Percentiles rank a stretch among this genome's conserved stretches.
Evolutionary conservation across 768 basidiomycete genomes (phyloP).

Genomic region (Megacollybia marginata): DNA sequence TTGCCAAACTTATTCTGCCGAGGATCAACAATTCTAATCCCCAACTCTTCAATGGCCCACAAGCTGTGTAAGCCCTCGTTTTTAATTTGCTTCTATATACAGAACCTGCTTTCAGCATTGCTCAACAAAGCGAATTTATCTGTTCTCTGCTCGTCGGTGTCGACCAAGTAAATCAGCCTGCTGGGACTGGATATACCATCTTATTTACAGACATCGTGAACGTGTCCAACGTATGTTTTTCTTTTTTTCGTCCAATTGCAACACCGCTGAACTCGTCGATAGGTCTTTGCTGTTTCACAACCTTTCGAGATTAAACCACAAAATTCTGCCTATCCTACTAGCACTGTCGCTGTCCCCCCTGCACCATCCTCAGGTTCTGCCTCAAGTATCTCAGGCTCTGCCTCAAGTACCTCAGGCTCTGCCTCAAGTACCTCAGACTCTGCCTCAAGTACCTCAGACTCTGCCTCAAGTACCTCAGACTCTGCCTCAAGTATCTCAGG

Average conservation of each 20-base stretch:
- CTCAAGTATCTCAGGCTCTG: no score
- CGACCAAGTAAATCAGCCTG: slow-evolving; percentile 34
- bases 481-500: no score
- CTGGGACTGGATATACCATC: slow-evolving; percentile 41
- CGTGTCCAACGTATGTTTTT: slow-evolving; percentile 40
- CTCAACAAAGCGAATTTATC: slow-evolving; percentile 45
- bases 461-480: no score
- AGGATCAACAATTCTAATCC: slow-evolving; percentile 40
- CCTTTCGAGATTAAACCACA: slow-evolving; percentile 55
- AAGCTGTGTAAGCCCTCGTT: slow-evolving; percentile 22
- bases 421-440: no score
- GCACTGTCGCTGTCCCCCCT: slow-evolving; percentile 24
- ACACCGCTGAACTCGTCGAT: slow-evolving; percentile 1
- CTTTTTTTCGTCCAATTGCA: background rate
- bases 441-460: no score
- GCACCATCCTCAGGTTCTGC: no score
- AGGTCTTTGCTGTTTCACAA: slow-evolving; percentile 52
- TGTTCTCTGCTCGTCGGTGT: slow-evolving; percentile 49
- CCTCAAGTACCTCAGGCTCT: no score
- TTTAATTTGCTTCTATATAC: no score
- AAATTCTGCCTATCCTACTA: slow-evolving; percentile 44
- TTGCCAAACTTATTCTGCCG: slow-evolving; percentile 3
- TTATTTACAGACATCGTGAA: slow-evolving; percentile 44
- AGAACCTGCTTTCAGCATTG: slow-evolving; percentile 25
- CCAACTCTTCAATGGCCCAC: slow-evolving; percentile 29